Evolutionary conservation across 2,329 filamentous ascomycete species (phyloP).

Genomic region (Neocucurbitaria cava): DNA sequence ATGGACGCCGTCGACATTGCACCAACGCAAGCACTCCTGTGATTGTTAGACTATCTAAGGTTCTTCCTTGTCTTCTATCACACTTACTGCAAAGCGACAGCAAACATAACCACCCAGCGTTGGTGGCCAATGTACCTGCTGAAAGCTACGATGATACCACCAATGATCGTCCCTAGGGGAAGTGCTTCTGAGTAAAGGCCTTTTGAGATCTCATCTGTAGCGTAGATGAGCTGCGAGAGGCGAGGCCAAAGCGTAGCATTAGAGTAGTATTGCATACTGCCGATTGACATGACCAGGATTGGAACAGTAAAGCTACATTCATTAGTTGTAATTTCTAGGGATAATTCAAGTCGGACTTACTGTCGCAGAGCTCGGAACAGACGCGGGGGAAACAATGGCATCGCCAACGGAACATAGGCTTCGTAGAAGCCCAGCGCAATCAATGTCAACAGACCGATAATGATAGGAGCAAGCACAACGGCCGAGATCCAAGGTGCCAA

Average conservation of each 20-base stretch:
- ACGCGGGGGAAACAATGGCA: slow-evolving; percentile 39
- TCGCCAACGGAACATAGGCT: slow-evolving; percentile 27
- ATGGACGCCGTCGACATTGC: slow-evolving; percentile 35
- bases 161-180: slow-evolving; percentile 34
- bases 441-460: slow-evolving; percentile 34
- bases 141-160: slow-evolving; percentile 37
- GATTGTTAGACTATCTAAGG: background rate
- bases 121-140: slow-evolving; percentile 39
- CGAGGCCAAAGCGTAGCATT: slow-evolving; percentile 39
- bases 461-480: slow-evolving; percentile 29
- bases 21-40: slow-evolving; percentile 32
- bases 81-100: slow-evolving; percentile 30
- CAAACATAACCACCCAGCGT: slow-evolving; percentile 35
- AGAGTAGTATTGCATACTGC: slow-evolving; percentile 40
- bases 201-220: slow-evolving; percentile 37
- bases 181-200: slow-evolving; percentile 35
- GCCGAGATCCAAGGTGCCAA: slow-evolving; percentile 35
- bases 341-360: background rate
- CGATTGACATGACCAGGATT: slow-evolving; percentile 41
- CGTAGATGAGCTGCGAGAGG: slow-evolving; percentile 37
- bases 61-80: background rate
- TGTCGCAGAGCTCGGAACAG: slow-evolving; percentile 37
- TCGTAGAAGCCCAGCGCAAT: slow-evolving; percentile 38
- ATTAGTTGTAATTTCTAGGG: slow-evolving; percentile 5
- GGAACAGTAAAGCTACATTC: slow-evolving; percentile 28